These are phyloP conservation scores for Leccinum rimulosum DNA, from an alignment of 768 basidiomycete species.

Conservation along the genomic window DNA sequence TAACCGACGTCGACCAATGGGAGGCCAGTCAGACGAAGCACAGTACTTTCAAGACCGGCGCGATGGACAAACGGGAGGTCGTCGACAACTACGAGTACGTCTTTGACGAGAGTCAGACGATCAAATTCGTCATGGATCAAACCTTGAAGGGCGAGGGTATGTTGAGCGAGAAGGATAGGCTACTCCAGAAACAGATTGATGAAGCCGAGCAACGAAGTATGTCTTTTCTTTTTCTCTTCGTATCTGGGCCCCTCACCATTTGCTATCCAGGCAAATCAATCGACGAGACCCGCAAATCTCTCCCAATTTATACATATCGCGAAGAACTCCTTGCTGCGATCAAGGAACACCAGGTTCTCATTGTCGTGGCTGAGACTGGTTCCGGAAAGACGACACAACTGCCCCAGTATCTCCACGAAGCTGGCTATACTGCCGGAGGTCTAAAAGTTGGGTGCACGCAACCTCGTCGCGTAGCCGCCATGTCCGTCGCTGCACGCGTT, in stretches of 20 bases:
- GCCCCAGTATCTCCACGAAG: slow-evolving; percentile 97
- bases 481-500: slow-evolving; percentile 98
- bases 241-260: background rate
- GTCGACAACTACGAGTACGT: slow-evolving; percentile 95
- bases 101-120: slow-evolving; percentile 96
- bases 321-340: slow-evolving; percentile 88
- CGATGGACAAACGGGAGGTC: slow-evolving; percentile 81
- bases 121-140: slow-evolving; percentile 89
- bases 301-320: slow-evolving; percentile 90
- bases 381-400: slow-evolving; percentile 99
- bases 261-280: slow-evolving; percentile 68
- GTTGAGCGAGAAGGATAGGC: slow-evolving; percentile 81
- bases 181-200: slow-evolving; percentile 84
- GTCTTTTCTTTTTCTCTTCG: background rate
- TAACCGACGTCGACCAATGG: slow-evolving; percentile 98
- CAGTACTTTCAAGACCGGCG: slow-evolving; percentile 87
- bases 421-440: slow-evolving; percentile 87
- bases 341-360: slow-evolving; percentile 88
- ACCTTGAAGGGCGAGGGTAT: slow-evolving; percentile 63
- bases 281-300: slow-evolving; percentile 88
- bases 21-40: slow-evolving; percentile 88
- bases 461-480: slow-evolving; percentile 97
- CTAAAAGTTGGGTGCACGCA: slow-evolving; percentile 89
- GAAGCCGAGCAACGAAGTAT: slow-evolving; percentile 88
- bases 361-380: slow-evolving; percentile 97